These are phyloP conservation scores for Solanum sitiens DNA, from an alignment of 257 asterid genomes.

Conservation along the genomic window DNA sequence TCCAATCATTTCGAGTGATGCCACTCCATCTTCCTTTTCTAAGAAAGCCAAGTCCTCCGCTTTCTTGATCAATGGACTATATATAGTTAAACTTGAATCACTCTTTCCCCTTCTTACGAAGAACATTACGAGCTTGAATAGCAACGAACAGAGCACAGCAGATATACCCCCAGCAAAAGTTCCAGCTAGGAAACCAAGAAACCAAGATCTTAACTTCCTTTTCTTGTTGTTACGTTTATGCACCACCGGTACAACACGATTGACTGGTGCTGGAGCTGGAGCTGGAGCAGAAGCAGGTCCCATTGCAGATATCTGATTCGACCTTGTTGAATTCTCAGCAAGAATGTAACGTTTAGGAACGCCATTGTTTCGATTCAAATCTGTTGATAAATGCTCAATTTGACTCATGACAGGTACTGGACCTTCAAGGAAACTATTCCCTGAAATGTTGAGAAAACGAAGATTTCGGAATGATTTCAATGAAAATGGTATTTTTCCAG, in stretches of 20 bases:
- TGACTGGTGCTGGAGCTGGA: slow-evolving; percentile 23
- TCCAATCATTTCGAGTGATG: slow-evolving; percentile 51
- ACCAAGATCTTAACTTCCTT: slow-evolving; percentile 19
- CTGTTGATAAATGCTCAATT: slow-evolving; percentile 13
- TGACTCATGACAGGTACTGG: slow-evolving; percentile 17
- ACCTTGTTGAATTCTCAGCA: slow-evolving; percentile 27
- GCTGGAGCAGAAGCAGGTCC: slow-evolving; percentile 25
- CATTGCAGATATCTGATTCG: slow-evolving; percentile 11
- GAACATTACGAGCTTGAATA: slow-evolving; percentile 20
- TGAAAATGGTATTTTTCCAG: slow-evolving; percentile 52
- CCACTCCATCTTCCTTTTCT: slow-evolving; percentile 56
- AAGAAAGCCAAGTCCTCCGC: slow-evolving; percentile 73
- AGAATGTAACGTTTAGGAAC: slow-evolving; percentile 45
- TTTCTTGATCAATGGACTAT: slow-evolving; percentile 56
- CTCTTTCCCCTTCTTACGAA: slow-evolving; percentile 23
- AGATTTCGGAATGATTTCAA: slow-evolving; percentile 61
- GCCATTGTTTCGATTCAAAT: background rate
- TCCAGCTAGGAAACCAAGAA: slow-evolving; percentile 63
- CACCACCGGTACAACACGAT: background rate
- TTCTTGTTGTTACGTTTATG: slow-evolving; percentile 3
- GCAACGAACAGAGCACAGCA: slow-evolving; percentile 34
- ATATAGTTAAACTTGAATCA: slow-evolving; percentile 36
- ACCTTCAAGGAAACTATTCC: slow-evolving; percentile 48
- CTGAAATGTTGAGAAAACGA: slow-evolving; percentile 52
- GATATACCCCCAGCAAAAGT: slow-evolving; percentile 35